Evolutionary conservation across 179 eudicot genomes (phyloP).

Genomic region (Pouteria campechiana): DNA sequence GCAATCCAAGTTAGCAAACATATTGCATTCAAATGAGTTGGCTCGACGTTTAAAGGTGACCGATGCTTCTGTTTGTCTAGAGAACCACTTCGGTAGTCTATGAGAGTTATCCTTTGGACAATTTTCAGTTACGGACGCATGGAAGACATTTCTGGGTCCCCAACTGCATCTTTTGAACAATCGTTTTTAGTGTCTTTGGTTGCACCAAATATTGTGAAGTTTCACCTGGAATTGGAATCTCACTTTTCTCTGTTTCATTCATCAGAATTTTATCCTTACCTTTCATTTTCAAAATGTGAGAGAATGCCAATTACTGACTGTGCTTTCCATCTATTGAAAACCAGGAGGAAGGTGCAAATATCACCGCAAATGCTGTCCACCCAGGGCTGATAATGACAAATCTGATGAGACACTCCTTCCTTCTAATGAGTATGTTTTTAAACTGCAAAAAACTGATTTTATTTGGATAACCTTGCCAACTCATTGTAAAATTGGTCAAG

Average conservation of each 20-base stretch:
- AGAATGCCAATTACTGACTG: too few relatives aligned
- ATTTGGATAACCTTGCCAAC: too few relatives aligned
- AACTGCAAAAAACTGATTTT: neutral
- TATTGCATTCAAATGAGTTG: conserved; percentile 73
- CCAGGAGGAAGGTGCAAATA: conserved; percentile 70
- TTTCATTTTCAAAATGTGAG: too few relatives aligned
- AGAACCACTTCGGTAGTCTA: too few relatives aligned
- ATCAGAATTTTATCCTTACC: neutral
- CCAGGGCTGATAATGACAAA: conserved; percentile 83
- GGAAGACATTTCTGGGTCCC: too few relatives aligned
- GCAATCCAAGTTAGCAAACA: conserved; percentile 78
- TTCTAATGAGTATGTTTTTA: conserved; percentile 40
- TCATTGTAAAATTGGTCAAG: too few relatives aligned
- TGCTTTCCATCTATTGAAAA: neutral
- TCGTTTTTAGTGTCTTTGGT: too few relatives aligned
- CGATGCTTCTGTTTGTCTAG: neutral
- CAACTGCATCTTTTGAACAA: too few relatives aligned
- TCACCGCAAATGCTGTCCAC: conserved; percentile 71
- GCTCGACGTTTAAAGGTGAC: conserved; percentile 63
- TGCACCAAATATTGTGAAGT: neutral
- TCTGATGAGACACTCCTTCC: conserved; percentile 48
- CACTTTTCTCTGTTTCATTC: neutral
- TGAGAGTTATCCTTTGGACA: too few relatives aligned
- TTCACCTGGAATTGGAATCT: too few relatives aligned
- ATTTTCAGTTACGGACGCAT: too few relatives aligned